Percentiles rank a stretch among this genome's conserved stretches.
These are phyloP conservation scores for Ascochyta pisi DNA, from an alignment of 2,329 filamentous ascomycete genomes.

Conservation along the genomic window DNA sequence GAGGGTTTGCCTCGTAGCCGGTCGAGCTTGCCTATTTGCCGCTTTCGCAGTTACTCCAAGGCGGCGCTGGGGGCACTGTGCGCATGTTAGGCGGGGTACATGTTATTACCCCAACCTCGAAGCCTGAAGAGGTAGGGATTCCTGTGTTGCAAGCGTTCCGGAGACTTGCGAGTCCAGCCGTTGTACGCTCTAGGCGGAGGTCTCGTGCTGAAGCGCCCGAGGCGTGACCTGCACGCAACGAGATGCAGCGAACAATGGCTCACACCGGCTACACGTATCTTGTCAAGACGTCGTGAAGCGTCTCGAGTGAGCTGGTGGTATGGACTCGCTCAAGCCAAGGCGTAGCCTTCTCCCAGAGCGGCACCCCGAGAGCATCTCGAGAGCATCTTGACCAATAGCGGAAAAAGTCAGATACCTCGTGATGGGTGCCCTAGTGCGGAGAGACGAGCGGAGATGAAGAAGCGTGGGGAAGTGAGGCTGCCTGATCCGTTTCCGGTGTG, in stretches of 20 bases:
- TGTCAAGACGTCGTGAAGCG: conserved; percentile 15
- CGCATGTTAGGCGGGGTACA: conserved; percentile 26
- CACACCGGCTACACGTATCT: conserved; percentile 13
- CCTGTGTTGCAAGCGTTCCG: conserved; percentile 23
- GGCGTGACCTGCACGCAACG: conserved; percentile 23
- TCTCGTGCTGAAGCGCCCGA: conserved; percentile 33
- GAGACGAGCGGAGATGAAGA: conserved; percentile 18
- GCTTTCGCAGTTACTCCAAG: conserved; percentile 16
- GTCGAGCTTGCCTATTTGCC: conserved; percentile 37
- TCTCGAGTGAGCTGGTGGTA: conserved; percentile 1
- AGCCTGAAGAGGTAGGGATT: conserved; percentile 29
- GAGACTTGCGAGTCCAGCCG: conserved; percentile 17
- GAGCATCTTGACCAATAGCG: conserved; percentile 32
- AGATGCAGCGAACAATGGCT: conserved; percentile 41
- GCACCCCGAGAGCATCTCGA: conserved; percentile 35
- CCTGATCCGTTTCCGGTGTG: conserved; percentile 6
- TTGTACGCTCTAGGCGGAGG: conserved; percentile 13
- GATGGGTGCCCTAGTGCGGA: conserved; percentile 23
- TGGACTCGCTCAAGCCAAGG: conserved; percentile 19
- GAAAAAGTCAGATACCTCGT: conserved; percentile 42
- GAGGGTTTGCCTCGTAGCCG: conserved; percentile 37
- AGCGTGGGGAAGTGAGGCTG: conserved; percentile 13
- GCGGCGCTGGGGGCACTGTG: conserved; percentile 24
- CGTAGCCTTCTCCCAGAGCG: conserved; percentile 34
- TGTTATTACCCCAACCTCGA: conserved; percentile 23